These are phyloP conservation scores for Rhizopogon roseolus DNA, from an alignment of 768 basidiomycete species.

Conservation along the genomic window DNA sequence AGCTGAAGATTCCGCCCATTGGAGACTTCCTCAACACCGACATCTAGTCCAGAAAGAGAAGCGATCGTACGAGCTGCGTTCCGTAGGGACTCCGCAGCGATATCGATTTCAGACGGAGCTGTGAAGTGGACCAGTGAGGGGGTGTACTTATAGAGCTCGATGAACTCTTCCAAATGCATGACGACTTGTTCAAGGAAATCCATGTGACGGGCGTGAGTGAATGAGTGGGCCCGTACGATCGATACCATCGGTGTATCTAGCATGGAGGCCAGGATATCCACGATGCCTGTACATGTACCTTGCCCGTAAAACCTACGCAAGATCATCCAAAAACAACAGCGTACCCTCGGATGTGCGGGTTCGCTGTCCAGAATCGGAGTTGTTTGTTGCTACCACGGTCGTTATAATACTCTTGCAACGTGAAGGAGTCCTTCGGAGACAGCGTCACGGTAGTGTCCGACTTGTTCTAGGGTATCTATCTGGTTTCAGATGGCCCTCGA, in stretches of 20 bases:
- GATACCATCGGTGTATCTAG: background rate
- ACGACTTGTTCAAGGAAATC: slow-evolving; percentile 66
- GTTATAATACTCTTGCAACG: background rate
- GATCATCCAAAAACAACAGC: slow-evolving; percentile 51
- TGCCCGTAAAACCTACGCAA: slow-evolving; percentile 45
- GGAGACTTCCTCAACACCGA: slow-evolving; percentile 79
- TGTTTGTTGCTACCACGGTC: no score
- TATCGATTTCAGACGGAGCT: slow-evolving; percentile 69
- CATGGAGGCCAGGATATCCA: background rate
- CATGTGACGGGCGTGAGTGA: slow-evolving; percentile 79
- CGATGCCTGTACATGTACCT: slow-evolving; percentile 28
- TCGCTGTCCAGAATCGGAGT: slow-evolving; percentile 48
- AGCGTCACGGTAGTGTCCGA: slow-evolving; percentile 42
- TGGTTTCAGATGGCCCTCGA: slow-evolving; percentile 45
- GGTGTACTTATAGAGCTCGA: slow-evolving; percentile 21
- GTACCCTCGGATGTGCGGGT: slow-evolving; percentile 55
- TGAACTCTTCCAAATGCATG: slow-evolving; percentile 27
- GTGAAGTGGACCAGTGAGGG: slow-evolving; percentile 3
- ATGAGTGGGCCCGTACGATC: slow-evolving; percentile 47
- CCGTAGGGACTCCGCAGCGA: slow-evolving; percentile 83
- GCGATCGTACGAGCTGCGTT: slow-evolving; percentile 85
- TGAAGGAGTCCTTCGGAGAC: background rate
- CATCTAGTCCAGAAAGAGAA: slow-evolving; percentile 64
- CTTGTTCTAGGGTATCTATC: slow-evolving; percentile 80
- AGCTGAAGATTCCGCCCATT: slow-evolving; percentile 78